Evolutionary conservation across 2,329 filamentous ascomycete species (phyloP), one percentile per base, ranked within the genome.

Genomic region (Furcasterigmium sp.): DNA sequence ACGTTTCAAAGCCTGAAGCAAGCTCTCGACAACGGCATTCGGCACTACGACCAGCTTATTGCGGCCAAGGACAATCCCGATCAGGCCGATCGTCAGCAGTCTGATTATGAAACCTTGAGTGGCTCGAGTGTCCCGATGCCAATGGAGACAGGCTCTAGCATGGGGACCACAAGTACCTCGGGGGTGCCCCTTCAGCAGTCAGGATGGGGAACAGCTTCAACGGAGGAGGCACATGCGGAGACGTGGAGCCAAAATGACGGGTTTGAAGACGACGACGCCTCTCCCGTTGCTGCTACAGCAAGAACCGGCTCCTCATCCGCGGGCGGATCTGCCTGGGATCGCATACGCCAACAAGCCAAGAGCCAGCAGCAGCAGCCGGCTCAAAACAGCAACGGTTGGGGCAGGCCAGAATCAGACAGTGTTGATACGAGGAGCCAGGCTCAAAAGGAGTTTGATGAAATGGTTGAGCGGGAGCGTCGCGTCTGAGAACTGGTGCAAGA

Each of bases 391-490:
- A 52, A 58, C 4, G 58, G 60, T 0, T 72, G 62, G 45, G 59
- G 61, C 4, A 48, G 50, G 4, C 46, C 55, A 2, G 68, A 70
- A 8, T 62, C 64, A 42, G 65, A 70, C 18, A 63, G 54, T 44
- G 49, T 52, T 4, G 53, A 58, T 14, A 63, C 62, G 35, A 73
- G 67, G 53, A 62, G 63, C 8, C 63, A 71, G 48, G 72, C 73
- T 6, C 73, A 77, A 45, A 65, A 60, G 45, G 71, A 77, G 23
- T 77, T 76, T 49, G 73, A 77, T 46, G 60, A 59, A 17, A 58
- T 76, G 45, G 44, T 76, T 3, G 72, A 76, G 34, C 58, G 61
- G 13, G 73, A 76, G 45, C 59, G 67, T 18, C 54, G 32, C 14
- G 26, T 21, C 8, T 35, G 23, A 26, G 23, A 7, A 11, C 23